Evolutionary conservation across 768 basidiomycete genomes (phyloP), one percentile per base, ranked within the genome.

Genomic region (Kwoniella sp.): DNA sequence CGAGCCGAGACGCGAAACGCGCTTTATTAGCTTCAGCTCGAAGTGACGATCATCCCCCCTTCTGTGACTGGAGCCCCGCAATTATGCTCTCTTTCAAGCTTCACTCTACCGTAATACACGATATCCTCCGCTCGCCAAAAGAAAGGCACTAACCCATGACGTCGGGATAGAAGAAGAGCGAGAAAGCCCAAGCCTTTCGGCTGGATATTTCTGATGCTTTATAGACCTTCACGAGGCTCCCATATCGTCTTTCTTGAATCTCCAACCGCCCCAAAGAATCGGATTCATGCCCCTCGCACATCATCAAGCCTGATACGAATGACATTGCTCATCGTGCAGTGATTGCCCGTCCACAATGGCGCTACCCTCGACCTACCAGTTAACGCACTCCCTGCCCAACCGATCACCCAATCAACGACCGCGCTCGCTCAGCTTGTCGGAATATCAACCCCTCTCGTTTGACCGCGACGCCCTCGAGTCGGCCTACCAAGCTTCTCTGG

Each of bases 391-490:
- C 12, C 34, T 74, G 9, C 70, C 73, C 30, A 71, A 67, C 55
- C 69, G 73, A 20, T 70, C 76, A 12, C 69, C 73, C 0, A 62
- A 45, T 17, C 54, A 64, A 9, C 65, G 72, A 53, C 73, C 73
- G 25, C 63, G 65, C 5, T 72, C 73, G 1, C 61, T 77, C 31
- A 68, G 67, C 13, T 48, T 77, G 20, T 67, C 71, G 25, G 76
- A 73, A 22, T 77, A 77, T 56, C 72, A 73, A 63, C 76, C 73
- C 5, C 52, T 77, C 4, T 25, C 59, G 11, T 72, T 77, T 50
- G 76, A 77, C 65, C 66, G 76, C 3, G 73, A 77, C 52, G 73
- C 72, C 1, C 34, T 67, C 3, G 58, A 66, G 28, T 56, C 73
- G 15, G 66, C 71, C 2, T 74, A 74, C 45, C 73, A 68, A 45